Evolutionary conservation across 257 asterid genomes (phyloP).

Genomic region (Nicotiana otophora): DNA sequence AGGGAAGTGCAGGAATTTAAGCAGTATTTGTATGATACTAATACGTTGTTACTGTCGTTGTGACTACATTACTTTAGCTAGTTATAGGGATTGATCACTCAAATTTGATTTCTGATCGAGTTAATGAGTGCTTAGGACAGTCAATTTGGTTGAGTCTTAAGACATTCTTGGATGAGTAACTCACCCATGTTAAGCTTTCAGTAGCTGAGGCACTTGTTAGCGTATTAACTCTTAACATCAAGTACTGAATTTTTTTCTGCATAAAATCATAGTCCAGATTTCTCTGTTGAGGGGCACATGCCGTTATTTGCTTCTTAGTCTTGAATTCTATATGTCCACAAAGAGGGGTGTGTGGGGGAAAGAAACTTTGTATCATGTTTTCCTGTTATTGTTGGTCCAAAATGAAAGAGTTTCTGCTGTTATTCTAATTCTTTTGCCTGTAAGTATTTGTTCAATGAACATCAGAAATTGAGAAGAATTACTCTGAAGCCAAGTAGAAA

Average conservation of each 20-base stretch:
- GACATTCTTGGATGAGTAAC: neutral
- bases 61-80: neutral
- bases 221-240: neutral
- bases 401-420: neutral
- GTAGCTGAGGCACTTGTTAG: constrained; percentile 8
- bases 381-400: too few species aligned
- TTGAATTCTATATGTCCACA: too few species aligned
- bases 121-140: constrained; percentile 13
- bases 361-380: too few species aligned
- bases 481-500: neutral
- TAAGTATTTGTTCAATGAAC: neutral
- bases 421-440: neutral
- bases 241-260: neutral
- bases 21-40: neutral
- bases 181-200: neutral
- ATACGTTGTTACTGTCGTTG: neutral
- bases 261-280: neutral
- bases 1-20: neutral
- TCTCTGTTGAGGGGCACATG: neutral
- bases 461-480: neutral
- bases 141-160: constrained; percentile 2
- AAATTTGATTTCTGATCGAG: constrained; percentile 9
- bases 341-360: too few species aligned
- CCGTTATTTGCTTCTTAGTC: neutral
- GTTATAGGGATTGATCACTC: constrained; percentile 8